Percentiles rank a stretch among this genome's conserved stretches.
Conservation (phyloP, 2,329 filamentous ascomycete genomes). For the Fusarium lateritium region DNA sequence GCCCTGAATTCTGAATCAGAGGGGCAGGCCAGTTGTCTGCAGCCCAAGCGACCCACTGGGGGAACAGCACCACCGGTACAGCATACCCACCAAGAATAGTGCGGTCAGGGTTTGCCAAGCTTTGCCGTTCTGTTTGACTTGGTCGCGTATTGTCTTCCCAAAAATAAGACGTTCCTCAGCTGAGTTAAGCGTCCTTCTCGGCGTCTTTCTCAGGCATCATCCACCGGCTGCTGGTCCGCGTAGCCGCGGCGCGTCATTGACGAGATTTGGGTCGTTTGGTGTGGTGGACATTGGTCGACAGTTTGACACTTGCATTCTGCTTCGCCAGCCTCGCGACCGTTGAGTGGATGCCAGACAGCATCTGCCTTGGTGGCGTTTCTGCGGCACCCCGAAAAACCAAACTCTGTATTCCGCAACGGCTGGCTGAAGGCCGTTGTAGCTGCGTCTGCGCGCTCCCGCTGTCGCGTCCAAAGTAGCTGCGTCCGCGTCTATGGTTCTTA, state of each 20-base stretch:
- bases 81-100: slow-evolving; percentile 41
- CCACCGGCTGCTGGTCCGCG: slow-evolving; percentile 38
- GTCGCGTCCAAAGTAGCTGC: slow-evolving; percentile 14
- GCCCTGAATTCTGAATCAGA: slow-evolving; percentile 46
- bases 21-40: slow-evolving; percentile 36
- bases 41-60: slow-evolving; percentile 42
- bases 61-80: slow-evolving; percentile 38
- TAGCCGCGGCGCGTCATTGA: slow-evolving; percentile 38
- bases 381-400: slow-evolving; percentile 22
- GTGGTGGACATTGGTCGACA: slow-evolving; percentile 27
- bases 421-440: slow-evolving; percentile 16
- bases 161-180: slow-evolving; percentile 44
- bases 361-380: slow-evolving; percentile 37
- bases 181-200: slow-evolving; percentile 47
- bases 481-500: slow-evolving; percentile 17
- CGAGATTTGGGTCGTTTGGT: slow-evolving; percentile 37
- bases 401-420: slow-evolving; percentile 27
- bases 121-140: slow-evolving; percentile 33
- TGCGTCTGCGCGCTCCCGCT: slow-evolving; percentile 15
- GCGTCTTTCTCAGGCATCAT: slow-evolving; percentile 41
- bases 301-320: slow-evolving; percentile 22
- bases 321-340: slow-evolving; percentile 42
- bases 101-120: slow-evolving; percentile 46
- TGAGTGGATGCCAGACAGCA: slow-evolving; percentile 29
- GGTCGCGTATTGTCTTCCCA: slow-evolving; percentile 27